Base-by-base conservation (phyloP, 1,139 yeast species). In the Suhomyces terraborum region DNA sequence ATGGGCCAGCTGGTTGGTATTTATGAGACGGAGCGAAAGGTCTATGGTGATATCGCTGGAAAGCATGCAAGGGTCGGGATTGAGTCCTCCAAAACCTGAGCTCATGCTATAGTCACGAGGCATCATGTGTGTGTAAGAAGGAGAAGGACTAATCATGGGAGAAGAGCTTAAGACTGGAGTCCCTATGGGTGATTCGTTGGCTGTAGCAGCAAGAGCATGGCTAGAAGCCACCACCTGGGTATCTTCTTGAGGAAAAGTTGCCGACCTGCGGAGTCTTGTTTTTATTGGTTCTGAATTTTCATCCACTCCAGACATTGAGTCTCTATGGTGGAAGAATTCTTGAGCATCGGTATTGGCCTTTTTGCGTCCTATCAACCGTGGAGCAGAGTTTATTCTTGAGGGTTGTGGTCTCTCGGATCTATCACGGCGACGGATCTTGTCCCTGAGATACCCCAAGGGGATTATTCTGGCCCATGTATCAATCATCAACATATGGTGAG, bases 1-100 rank as follows among this genome's bases (percentile, higher is more conserved):
- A 22, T 40, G 26, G 9, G 47, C 37, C 32, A 45, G 45, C 36
- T 40, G 48, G 36, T 43, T 41, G 21, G 47, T 45, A 30, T 34
- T 41, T 16, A 37, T 19, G 6, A 20, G 36, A 6, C 38, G 26
- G 12, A 47, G 36, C n/a, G 48, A 38, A 19, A 47, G 28, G 22
- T 48, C 49, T 8, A 48, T 42, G 8, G 45, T 42, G 12, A 45
- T 37, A 23, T 46, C 40, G 35, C 41, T 38, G 16, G 26, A 7
- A 18, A 31, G 19, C 31, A 32, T 24, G 23, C 32, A 14, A 14
- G 18, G 10, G 29, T 18, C 29, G 12, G 21, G 16, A 25, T n/a
- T 8, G 17, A 13, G 32, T n/a, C 23, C 32, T 12, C 22, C 23
- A 18, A 19, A 29, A 12, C 32, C 32, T 13, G 22, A 19, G 32